Conservation (phyloP, 305 asterid species). For the Lippia alba region DNA sequence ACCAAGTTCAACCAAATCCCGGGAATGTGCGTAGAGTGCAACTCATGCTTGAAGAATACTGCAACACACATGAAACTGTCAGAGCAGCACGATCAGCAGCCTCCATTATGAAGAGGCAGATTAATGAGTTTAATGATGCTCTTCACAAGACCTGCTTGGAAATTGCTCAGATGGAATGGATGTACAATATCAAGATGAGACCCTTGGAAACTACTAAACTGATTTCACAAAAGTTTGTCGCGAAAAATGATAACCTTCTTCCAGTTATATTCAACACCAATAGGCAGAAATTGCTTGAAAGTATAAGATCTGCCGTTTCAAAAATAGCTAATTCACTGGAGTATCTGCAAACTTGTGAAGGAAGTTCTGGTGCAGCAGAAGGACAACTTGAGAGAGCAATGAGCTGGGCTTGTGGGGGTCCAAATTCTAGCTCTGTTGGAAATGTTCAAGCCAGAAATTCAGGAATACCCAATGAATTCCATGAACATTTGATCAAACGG, state of each 20-base stretch:
- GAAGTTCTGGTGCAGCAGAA: slow-evolving; percentile 82
- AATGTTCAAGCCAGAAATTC: slow-evolving; percentile 65
- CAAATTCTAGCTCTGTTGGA: slow-evolving; percentile 68
- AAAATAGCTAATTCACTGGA: slow-evolving; percentile 82
- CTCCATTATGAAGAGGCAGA: slow-evolving; percentile 81
- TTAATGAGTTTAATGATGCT: slow-evolving; percentile 80
- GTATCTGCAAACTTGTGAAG: slow-evolving; percentile 83
- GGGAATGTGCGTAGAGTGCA: slow-evolving; percentile 61
- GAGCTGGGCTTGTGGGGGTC: slow-evolving; percentile 99
- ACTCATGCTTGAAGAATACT: slow-evolving; percentile 88
- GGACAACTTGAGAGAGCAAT: slow-evolving; percentile 99
- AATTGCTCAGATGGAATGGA: slow-evolving; percentile 94
- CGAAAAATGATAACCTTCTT: slow-evolving; percentile 64
- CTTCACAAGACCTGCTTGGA: slow-evolving; percentile 82
- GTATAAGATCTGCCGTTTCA: slow-evolving; percentile 73
- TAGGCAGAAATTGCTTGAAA: slow-evolving; percentile 80
- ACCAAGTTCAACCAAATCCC: slow-evolving; percentile 46
- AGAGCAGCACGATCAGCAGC: slow-evolving; percentile 91
- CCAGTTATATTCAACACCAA: slow-evolving; percentile 71
- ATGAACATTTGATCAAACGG: slow-evolving; percentile 80
- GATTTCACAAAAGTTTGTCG: slow-evolving; percentile 61
- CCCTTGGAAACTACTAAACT: slow-evolving; percentile 71
- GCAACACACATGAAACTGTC: slow-evolving; percentile 86
- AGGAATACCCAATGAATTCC: slow-evolving; percentile 91
- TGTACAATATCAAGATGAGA: slow-evolving; percentile 66